Base-by-base conservation (phyloP, 2,329 filamentous ascomycete genomes). In the Aspergillus flavus region DNA sequence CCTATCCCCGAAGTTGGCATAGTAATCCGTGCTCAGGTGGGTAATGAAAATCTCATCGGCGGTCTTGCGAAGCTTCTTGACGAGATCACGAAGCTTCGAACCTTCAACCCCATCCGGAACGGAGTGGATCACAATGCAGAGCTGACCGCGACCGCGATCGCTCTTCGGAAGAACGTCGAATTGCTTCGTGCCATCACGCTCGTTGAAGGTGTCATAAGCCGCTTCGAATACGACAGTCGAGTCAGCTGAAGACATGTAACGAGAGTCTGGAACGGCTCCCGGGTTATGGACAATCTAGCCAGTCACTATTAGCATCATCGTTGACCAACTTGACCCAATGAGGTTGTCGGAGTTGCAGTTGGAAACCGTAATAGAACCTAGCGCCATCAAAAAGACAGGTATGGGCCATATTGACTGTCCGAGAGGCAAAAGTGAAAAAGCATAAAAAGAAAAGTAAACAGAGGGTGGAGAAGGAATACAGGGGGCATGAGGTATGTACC, bases 141-240 rank as follows among this genome's bases (percentile, higher is more conserved):
- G 67, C 56, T 74, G 68, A 26, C 71, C 64, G 30, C 78, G 73
- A 26, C 70, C 64, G 26, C 78, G 73, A 59, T 74, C 69, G 62
- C 69, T 72, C 39, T 73, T 66, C n/a, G 73, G 63, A 58, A 80
- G 76, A 9, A 61, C 68, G 54, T 65, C 64, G 62, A 80, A 77
- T 21, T 74, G 61, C 26, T 74, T 75, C 32, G 72, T 71, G 12
- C 74, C 69, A 28, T 72, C 62, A 26, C 75, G 70, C 43, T 75
- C 69, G 43, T 75, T 70, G 69, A 79, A 81, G 23, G 73, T 78
- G 23, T 70, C 68, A 64, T 79, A 81, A 14, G 76, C 73, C 53
- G 71, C 78, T 72, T 84, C 82, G 59, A 84, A 83, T 16, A 81
- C 78, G 34, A 82, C 79, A 6, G 81, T 77, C 64, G 77, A 80